phyloP scores from a whole-genome alignment of 495 filamentous ascomycete genomes.

The Pyrenula aspistea region DNA sequence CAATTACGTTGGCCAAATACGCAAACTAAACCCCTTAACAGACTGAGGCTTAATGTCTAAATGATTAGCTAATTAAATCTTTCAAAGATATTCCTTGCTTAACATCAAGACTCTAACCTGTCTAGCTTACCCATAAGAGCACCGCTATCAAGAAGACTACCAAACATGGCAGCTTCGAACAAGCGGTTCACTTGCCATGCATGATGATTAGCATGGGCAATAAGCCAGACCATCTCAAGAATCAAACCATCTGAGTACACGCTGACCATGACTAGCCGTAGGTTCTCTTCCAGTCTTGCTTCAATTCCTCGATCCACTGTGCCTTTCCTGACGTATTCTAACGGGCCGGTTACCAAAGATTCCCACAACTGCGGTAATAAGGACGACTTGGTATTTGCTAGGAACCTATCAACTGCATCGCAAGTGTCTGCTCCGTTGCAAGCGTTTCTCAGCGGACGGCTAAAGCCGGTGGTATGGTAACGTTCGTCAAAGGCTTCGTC shows the following conservation, averaged over 20 bases:
- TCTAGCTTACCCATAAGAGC: slow-evolving; percentile 18
- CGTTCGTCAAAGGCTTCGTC: slow-evolving; percentile 19
- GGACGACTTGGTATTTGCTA: slow-evolving; percentile 4
- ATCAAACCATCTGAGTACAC: slow-evolving; percentile 14
- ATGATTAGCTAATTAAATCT: neutral
- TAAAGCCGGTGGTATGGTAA: slow-evolving; percentile 18
- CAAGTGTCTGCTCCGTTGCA: slow-evolving; percentile 18
- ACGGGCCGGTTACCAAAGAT: slow-evolving; percentile 9
- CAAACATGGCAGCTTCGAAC: slow-evolving; percentile 25
- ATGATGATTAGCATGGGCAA: slow-evolving; percentile 20
- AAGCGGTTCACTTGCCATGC: slow-evolving; percentile 25
- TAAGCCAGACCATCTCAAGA: slow-evolving; percentile 18
- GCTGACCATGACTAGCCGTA: slow-evolving; percentile 12
- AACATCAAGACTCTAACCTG: slow-evolving; percentile 6
- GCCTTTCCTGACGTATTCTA: slow-evolving; percentile 15
- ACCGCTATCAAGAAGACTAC: slow-evolving; percentile 21
- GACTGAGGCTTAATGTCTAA: no score
- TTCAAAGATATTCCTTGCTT: neutral
- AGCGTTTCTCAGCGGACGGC: slow-evolving; percentile 13
- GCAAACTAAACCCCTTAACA: no score
- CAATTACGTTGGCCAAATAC: no score
- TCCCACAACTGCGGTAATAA: slow-evolving; percentile 14
- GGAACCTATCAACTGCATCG: slow-evolving; percentile 13
- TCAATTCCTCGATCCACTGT: slow-evolving; percentile 10
- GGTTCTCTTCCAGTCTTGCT: slow-evolving; percentile 11